Base-by-base conservation (phyloP, 2,329 filamentous ascomycete genomes). In the Phialophora chinensis region DNA sequence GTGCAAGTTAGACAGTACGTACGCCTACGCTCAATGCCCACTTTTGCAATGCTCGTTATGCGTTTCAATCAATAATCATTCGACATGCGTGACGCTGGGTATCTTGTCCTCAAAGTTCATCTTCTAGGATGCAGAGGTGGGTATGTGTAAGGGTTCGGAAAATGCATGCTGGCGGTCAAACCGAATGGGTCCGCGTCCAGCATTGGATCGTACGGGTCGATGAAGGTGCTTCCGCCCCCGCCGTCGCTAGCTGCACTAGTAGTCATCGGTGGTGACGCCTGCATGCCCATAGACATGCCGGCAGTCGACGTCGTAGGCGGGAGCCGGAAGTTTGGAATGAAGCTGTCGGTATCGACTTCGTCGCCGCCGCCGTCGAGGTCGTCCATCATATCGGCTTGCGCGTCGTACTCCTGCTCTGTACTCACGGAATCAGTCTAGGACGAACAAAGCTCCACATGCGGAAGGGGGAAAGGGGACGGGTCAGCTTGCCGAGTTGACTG, bases 401-500 rank as follows among this genome's bases (percentile, higher is more conserved):
- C 90, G 78, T 97, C 93, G 81, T 97, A 98, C 83, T 98, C 94
- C 85, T 96, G 93, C 83, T 98, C 94, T 97, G 83, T 84, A 85
- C 75, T 82, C 80, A 88, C 79, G 81, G 77, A 84, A 86, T 91
- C 83, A 90, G 85, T 82, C 84, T 88, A 87, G 85, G 84, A 88
- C 84, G 84, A 83, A 85, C 85, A 88, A 77, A 87, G 83, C 81
- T 86, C 84, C 82, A 84, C 84, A 75, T 74, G 75, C 74, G 71
- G 60, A 80, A 74, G 77, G 77, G 72, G 74, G 75, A 74, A 77
- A 78, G 75, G 79, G 81, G 80, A 79, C 74, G 83, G 84, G 85
- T 79, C 76, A 85, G 84, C 93, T 91, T 92, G 91, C 94, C 94
- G 79, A 98, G 88, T 84, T 97, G 92, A 79, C 96, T 91, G 80